phyloP scores from a whole-genome alignment of 1,139 yeast species.

The Insectozyma bohioensis region DNA sequence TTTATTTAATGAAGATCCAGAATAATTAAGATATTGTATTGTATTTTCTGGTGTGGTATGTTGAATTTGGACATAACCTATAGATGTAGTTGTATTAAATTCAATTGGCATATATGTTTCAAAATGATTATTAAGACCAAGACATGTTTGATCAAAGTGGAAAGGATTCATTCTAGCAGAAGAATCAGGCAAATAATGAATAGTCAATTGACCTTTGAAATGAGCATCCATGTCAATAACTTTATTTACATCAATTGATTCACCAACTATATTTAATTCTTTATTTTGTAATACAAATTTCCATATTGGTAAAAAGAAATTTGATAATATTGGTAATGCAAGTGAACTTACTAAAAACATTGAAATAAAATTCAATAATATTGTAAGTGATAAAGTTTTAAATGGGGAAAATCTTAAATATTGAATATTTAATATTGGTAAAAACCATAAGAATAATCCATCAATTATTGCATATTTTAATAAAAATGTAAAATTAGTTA shows the following conservation, averaged over 20 bases:
- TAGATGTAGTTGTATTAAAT: constrained; percentile 75
- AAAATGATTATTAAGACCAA: constrained; percentile 33
- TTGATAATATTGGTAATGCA: constrained; percentile 35
- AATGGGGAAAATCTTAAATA: constrained; percentile 61
- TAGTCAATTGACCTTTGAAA: constrained; percentile 81
- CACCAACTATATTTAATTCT: constrained; percentile 73
- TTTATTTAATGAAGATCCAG: constrained; percentile 53
- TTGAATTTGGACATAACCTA: constrained; percentile 66
- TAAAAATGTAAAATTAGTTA: constrained; percentile 57
- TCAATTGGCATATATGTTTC: constrained; percentile 63
- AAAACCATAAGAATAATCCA: constrained; percentile 61
- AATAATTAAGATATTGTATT: constrained; percentile 50
- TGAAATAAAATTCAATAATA: constrained; percentile 36
- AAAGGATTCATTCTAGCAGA: constrained; percentile 83
- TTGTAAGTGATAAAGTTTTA: constrained; percentile 45
- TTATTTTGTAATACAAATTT: constrained; percentile 45
- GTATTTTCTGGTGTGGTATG: constrained; percentile 58
- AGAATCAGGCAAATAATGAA: constrained; percentile 88
- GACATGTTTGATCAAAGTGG: constrained; percentile 56
- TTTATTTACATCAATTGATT: constrained; percentile 37
- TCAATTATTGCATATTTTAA: constrained; percentile 74
- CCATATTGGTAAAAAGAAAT: constrained; percentile 44
- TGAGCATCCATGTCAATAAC: constrained; percentile 66
- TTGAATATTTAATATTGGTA: constrained; percentile 78
- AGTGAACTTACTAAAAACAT: constrained; percentile 43